phyloP scores from a whole-genome alignment of 345 rosid genomes.

The Isatis tinctoria region DNA sequence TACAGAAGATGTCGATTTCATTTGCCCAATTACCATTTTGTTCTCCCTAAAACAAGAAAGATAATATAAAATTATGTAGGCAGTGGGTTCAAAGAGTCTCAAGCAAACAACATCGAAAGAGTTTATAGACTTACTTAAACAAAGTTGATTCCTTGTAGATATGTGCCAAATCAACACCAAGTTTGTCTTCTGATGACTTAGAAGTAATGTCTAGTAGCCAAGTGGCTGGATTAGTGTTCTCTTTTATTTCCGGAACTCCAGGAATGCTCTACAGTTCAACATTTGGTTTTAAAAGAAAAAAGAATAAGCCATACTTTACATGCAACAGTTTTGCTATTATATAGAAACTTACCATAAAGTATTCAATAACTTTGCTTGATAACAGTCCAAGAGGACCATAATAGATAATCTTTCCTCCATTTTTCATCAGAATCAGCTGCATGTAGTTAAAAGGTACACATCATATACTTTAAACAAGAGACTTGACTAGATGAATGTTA shows the following conservation, averaged over 20 bases:
- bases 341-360: conserved; percentile 44
- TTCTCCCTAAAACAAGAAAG: conserved; percentile 28
- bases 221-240: conserved; percentile 45
- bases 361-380: conserved; percentile 46
- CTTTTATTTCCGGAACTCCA: conserved; percentile 38
- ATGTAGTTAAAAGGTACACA: neutral
- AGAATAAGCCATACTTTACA: neutral
- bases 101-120: neutral
- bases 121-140: conserved; percentile 22
- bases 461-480: neutral
- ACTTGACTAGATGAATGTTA: too few species aligned
- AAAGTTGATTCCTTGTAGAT: conserved; percentile 33
- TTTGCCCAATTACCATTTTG: conserved; percentile 5
- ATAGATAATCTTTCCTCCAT: conserved; percentile 52
- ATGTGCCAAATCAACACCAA: conserved; percentile 37
- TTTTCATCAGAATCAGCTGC: conserved; percentile 62
- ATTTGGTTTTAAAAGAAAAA: neutral
- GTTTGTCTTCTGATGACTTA: conserved; percentile 34
- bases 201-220: conserved; percentile 49
- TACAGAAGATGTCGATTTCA: conserved; percentile 34
- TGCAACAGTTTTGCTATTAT: neutral
- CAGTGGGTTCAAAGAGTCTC: neutral
- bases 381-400: conserved; percentile 51
- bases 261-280: conserved; percentile 21
- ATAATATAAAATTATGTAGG: too few species aligned